A percentile compares a stretch with the other conserved stretches of the same genome.
Conservation (phyloP, 139 green algal genomes). For the Chlorella sp. region DNA sequence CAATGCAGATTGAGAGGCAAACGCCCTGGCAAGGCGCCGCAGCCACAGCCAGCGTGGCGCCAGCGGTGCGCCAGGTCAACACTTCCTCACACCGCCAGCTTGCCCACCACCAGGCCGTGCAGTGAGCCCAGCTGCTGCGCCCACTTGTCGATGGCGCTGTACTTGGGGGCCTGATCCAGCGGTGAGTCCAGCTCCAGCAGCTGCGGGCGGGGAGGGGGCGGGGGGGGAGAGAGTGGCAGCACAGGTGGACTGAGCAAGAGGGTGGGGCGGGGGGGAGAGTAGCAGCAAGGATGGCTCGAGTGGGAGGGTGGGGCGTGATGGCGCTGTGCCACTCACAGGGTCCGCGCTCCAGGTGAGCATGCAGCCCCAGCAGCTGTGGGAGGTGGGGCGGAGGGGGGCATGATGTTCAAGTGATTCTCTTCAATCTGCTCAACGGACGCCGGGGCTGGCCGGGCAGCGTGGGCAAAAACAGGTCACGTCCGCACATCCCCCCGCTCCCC, state of each 20-base stretch:
- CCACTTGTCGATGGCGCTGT: slow-evolving; percentile 88
- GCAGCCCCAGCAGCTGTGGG: no score
- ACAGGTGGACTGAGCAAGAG: neutral
- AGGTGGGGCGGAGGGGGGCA: no score
- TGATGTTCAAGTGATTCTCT: no score
- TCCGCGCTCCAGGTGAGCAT: neutral
- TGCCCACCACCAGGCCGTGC: slow-evolving; percentile 71
- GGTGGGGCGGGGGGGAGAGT: neutral
- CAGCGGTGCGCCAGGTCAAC: no score
- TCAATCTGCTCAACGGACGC: no score
- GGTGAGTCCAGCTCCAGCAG: slow-evolving; percentile 79
- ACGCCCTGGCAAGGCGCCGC: no score
- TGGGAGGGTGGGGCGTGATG: neutral
- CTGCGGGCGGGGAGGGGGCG: slow-evolving; percentile 46
- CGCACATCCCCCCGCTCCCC: neutral
- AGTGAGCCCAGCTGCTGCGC: slow-evolving; percentile 75
- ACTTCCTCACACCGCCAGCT: slow-evolving; percentile 57
- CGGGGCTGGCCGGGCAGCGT: no score
- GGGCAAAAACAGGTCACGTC: no score
- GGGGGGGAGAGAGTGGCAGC: neutral
- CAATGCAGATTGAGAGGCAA: no score
- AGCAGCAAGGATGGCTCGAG: neutral
- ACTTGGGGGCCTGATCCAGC: slow-evolving; percentile 68
- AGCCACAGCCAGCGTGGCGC: no score
- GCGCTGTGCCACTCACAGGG: no score